These are phyloP conservation scores for Paratrypanosoma confusum DNA, from an alignment of 208 protist genomes.

Conservation along the genomic window DNA sequence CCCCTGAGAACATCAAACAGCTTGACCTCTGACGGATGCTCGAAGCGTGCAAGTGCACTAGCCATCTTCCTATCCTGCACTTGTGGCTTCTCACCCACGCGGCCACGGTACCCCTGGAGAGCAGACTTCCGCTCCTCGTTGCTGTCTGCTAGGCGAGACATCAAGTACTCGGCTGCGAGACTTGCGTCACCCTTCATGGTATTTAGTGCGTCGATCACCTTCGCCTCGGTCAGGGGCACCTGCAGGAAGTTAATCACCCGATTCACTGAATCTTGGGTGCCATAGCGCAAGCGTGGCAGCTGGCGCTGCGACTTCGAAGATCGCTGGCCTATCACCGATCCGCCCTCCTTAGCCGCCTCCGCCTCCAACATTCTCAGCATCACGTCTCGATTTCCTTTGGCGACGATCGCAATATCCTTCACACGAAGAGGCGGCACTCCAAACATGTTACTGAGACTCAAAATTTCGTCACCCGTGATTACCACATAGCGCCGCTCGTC, in stretches of 20 bases:
- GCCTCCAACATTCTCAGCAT: conserved; percentile 45
- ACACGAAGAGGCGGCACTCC: conserved; percentile 27
- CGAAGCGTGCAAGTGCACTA: conserved; percentile 11
- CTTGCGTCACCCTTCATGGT: conserved; percentile 47
- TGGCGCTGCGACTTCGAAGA: conserved; percentile 1
- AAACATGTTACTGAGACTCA: conserved; percentile 26
- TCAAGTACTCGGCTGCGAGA: conserved; percentile 23
- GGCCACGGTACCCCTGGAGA: no score
- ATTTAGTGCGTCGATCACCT: conserved; percentile 53
- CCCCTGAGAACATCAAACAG: conserved; percentile 11
- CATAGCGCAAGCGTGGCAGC: conserved; percentile 24
- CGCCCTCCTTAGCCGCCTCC: conserved; percentile 18
- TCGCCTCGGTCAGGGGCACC: conserved; percentile 24
- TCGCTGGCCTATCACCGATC: conserved; percentile 7
- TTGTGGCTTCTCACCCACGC: conserved; percentile 2
- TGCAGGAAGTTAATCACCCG: conserved; percentile 42
- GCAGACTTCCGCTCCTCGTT: conserved; percentile 17
- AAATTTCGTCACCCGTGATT: conserved; percentile 38
- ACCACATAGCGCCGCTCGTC: conserved; percentile 14
- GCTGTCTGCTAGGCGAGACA: conserved; percentile 18
- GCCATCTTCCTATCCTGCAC: no score
- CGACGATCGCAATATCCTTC: conserved; percentile 40
- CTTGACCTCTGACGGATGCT: conserved; percentile 8
- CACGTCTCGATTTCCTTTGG: conserved; percentile 45
- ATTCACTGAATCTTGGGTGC: conserved; percentile 39